Conservation (phyloP, 345 rosid species). For the Melaleuca alternifolia region DNA sequence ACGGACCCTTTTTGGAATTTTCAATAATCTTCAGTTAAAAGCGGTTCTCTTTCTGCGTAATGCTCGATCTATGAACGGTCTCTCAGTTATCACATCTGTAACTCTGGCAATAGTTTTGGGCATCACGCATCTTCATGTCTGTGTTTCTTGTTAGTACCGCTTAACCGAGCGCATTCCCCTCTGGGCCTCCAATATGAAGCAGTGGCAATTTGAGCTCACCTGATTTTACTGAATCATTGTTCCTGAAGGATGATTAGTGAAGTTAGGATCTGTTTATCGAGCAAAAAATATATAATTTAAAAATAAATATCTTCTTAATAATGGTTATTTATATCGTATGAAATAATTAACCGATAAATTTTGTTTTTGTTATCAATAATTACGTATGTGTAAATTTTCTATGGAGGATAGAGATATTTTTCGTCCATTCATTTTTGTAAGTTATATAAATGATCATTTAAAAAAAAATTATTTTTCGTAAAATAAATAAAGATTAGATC, state of each 20-base stretch:
- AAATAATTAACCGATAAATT: too few relatives aligned
- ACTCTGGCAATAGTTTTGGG: neutral
- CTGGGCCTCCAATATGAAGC: neutral
- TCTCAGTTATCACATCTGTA: neutral
- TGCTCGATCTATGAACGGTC: neutral
- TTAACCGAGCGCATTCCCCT: neutral
- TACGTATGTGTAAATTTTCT: too few relatives aligned
- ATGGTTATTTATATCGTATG: too few relatives aligned
- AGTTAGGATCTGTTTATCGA: too few relatives aligned
- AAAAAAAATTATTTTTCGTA: fast-evolving
- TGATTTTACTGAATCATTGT: neutral
- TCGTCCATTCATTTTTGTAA: too few relatives aligned
- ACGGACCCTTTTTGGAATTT: neutral
- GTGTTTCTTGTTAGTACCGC: neutral
- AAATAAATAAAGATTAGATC: neutral
- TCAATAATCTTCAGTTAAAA: neutral
- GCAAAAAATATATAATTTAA: too few relatives aligned
- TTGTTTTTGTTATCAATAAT: too few relatives aligned
- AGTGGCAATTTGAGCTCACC: neutral
- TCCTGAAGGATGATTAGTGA: neutral
- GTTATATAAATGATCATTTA: too few relatives aligned
- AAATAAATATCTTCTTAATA: too few relatives aligned
- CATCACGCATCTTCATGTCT: neutral
- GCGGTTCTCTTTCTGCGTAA: neutral
- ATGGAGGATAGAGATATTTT: too few relatives aligned